Evolutionary conservation across 108 stramenopile species (phyloP), one percentile per base, ranked within the genome.

Genomic region (Poteriospumella lacustris): DNA sequence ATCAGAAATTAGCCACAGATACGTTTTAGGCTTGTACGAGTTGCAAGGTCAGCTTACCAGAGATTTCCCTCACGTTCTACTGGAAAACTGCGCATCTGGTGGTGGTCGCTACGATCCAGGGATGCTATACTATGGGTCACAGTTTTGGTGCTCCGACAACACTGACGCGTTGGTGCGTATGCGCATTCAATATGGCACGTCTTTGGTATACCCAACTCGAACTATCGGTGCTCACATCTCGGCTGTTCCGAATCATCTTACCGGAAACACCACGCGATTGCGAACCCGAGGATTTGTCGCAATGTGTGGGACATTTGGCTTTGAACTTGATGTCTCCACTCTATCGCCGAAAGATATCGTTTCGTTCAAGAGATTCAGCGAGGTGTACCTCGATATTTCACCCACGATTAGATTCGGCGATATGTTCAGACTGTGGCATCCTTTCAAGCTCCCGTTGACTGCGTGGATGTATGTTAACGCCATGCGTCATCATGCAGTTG

Each of bases 101-200:
- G 77, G 77, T n/a, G 77, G 77, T 1, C 59, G 77, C 1, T 78
- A 58, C 36, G 77, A 78, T 43, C 68, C 15, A 1, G 77, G 77
- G 24, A 78, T 78, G 77, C 77, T 78, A 1, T 78, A 60, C 62
- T 78, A 59, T 29, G 38, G 60, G 2, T 26, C 77, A 34, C 77
- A 78, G 62, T 58, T 78, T 15, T 78, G 77, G 77, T 29, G 60
- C 41, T 64, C 59, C 1, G 77, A 78, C 62, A 78, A 78, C 62
- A 78, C 77, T 1, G 77, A 78, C 43, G 77, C 77, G 24, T 3
- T 78, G 9, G 59, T 62, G 5, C 59, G 77, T 15, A 28, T 78
- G 60, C 26, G 2, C 3, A 78, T 78, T 34, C 77, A 78, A 47
- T 31, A 60, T 1, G 77, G 77, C 33, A 60, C 77, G 3, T 64